These are phyloP conservation scores for Astragalus membranaceus DNA, from an alignment of 306 rosid species.

Conservation along the genomic window DNA sequence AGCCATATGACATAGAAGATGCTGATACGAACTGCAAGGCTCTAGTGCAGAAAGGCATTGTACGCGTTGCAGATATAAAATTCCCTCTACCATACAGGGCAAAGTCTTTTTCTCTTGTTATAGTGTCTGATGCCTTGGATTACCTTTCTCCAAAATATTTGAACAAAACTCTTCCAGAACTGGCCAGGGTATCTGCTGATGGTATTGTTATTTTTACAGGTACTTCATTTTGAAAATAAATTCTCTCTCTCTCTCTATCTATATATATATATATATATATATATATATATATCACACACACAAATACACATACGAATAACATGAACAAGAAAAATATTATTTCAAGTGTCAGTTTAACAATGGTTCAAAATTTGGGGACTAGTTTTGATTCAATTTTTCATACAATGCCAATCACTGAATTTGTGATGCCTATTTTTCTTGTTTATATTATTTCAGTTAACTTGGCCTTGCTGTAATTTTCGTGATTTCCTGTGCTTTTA, in stretches of 20 bases:
- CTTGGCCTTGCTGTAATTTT: neutral
- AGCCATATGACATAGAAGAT: constrained; percentile 87
- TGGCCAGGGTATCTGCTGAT: constrained; percentile 67
- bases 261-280: no score
- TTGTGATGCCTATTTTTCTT: neutral
- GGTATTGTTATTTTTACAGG: constrained; percentile 78
- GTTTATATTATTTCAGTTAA: neutral
- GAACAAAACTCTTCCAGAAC: constrained; percentile 83
- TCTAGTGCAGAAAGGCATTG: constrained; percentile 69
- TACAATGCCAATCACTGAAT: no score
- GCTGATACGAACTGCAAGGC: constrained; percentile 61
- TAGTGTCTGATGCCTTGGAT: constrained; percentile 85
- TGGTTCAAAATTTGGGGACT: no score
- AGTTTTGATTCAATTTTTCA: no score
- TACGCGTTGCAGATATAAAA: constrained; percentile 77
- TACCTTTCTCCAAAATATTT: constrained; percentile 83
- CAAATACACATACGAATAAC: neutral
- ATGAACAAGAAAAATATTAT: no score
- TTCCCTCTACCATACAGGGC: constrained; percentile 82
- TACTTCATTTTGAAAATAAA: constrained; percentile 16
- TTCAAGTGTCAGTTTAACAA: no score
- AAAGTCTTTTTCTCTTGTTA: constrained; percentile 74
- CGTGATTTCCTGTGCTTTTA: constrained; percentile 20
- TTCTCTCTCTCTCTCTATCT: neutral
- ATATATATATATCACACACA: no score